phyloP scores from a whole-genome alignment of 2,329 filamentous ascomycete species.

The Lecanicillium sp. region DNA sequence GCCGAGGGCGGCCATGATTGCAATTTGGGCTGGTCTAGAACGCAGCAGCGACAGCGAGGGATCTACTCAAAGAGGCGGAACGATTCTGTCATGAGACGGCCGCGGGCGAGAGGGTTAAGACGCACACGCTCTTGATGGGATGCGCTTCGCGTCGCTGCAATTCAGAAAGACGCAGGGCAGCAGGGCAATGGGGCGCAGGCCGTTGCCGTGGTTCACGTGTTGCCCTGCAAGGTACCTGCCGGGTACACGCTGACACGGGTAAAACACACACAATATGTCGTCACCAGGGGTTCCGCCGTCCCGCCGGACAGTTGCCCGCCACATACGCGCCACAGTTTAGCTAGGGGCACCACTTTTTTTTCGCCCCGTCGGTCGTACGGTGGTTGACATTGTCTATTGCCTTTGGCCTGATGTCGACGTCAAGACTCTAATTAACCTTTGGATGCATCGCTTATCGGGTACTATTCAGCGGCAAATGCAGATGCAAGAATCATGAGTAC shows the following conservation, averaged over 20 bases:
- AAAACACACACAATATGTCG: too few relatives aligned
- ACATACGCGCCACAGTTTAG: too few relatives aligned
- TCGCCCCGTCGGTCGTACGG: too few relatives aligned
- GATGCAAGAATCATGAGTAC: constrained; percentile 39
- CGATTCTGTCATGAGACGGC: constrained; percentile 3
- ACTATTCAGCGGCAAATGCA: not conserved
- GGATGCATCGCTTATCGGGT: too few relatives aligned
- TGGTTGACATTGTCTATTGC: too few relatives aligned
- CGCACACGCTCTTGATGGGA: constrained; percentile 1
- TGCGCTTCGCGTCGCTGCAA: constrained; percentile 7
- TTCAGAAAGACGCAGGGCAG: not conserved
- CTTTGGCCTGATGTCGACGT: too few relatives aligned
- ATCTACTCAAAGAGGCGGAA: constrained; percentile 5
- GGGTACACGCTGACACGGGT: constrained; percentile 2
- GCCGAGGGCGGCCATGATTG: constrained; percentile 80
- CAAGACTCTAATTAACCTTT: not conserved
- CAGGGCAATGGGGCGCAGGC: not conserved
- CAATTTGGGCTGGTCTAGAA: constrained; percentile 8
- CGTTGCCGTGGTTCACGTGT: constrained; percentile 8
- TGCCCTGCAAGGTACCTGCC: not conserved
- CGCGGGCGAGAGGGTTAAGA: constrained; percentile 4
- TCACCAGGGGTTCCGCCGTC: too few relatives aligned
- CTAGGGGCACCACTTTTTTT: too few relatives aligned
- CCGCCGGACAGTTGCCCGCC: too few relatives aligned
- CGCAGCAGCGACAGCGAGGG: not conserved